phyloP scores from a whole-genome alignment of 257 asterid species.

The Nicotiana benthamiana region DNA sequence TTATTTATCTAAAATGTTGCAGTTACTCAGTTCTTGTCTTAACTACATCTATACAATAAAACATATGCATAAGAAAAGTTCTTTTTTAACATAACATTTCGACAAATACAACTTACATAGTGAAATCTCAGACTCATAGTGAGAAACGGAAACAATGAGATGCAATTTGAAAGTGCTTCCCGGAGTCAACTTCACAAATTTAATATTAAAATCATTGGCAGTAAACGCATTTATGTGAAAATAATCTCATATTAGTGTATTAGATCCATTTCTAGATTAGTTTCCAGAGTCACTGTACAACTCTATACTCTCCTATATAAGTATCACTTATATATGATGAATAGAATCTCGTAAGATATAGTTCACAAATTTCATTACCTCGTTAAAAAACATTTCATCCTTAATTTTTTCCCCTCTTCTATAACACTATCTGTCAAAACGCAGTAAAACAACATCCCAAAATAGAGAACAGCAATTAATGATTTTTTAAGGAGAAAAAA shows the following conservation, averaged over 20 bases:
- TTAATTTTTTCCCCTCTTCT: too few relatives aligned
- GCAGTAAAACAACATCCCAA: neutral
- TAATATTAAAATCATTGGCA: neutral
- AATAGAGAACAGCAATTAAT: neutral
- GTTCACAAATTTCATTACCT: neutral
- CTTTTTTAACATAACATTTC: neutral
- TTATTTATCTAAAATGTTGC: constrained; percentile 15
- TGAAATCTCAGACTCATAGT: neutral
- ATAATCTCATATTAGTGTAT: too few relatives aligned
- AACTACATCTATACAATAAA: neutral
- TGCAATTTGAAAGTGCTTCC: neutral
- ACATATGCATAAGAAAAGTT: neutral
- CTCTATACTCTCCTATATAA: neutral
- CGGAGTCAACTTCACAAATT: neutral
- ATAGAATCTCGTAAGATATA: neutral
- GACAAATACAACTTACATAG: neutral
- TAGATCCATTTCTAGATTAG: neutral
- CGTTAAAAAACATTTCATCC: too few relatives aligned
- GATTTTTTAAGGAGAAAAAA: neutral
- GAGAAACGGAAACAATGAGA: neutral
- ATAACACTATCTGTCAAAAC: neutral
- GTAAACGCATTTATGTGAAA: neutral
- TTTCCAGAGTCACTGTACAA: neutral
- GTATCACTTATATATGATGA: neutral
- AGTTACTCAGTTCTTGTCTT: neutral